Conservation (phyloP, 106 monocot species). For the Dioscorea dumetorum region DNA sequence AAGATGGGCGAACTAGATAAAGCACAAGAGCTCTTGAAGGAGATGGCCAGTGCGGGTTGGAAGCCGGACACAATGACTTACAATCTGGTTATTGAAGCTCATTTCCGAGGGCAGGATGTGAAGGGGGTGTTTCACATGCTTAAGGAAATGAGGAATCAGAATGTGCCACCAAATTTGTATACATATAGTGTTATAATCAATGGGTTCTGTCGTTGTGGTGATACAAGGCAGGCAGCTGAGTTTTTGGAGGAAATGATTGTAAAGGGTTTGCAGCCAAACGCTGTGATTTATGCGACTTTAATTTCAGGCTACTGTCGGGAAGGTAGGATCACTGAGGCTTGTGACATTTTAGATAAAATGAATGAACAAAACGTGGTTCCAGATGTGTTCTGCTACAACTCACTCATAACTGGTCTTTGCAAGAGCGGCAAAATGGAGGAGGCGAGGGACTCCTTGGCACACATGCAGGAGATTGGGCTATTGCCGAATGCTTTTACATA, state of each 20-base stretch:
- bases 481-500: slow-evolving; percentile 67
- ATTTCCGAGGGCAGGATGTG: slow-evolving; percentile 23
- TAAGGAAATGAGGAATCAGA: slow-evolving; percentile 39
- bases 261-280: slow-evolving; percentile 40
- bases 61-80: slow-evolving; percentile 50
- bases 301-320: slow-evolving; percentile 46
- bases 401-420: slow-evolving; percentile 62
- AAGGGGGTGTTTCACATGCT: slow-evolving; percentile 37
- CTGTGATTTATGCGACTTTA: slow-evolving; percentile 36
- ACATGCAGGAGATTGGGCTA: slow-evolving; percentile 50
- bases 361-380: slow-evolving; percentile 26
- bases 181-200: slow-evolving; percentile 47
- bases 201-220: slow-evolving; percentile 39
- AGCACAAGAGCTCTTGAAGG: slow-evolving; percentile 48
- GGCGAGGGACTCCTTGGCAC: slow-evolving; percentile 33
- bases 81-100: slow-evolving; percentile 64
- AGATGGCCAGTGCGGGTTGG: slow-evolving; percentile 39
- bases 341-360: slow-evolving; percentile 44
- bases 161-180: slow-evolving; percentile 39
- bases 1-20: slow-evolving; percentile 51
- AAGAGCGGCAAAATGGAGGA: slow-evolving; percentile 59
- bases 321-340: slow-evolving; percentile 44
- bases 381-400: slow-evolving; percentile 69
- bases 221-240: slow-evolving; percentile 17
- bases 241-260: slow-evolving; percentile 55